Conservation (phyloP, 2,329 filamentous ascomycete species). For the Coniochaeta sp. region DNA sequence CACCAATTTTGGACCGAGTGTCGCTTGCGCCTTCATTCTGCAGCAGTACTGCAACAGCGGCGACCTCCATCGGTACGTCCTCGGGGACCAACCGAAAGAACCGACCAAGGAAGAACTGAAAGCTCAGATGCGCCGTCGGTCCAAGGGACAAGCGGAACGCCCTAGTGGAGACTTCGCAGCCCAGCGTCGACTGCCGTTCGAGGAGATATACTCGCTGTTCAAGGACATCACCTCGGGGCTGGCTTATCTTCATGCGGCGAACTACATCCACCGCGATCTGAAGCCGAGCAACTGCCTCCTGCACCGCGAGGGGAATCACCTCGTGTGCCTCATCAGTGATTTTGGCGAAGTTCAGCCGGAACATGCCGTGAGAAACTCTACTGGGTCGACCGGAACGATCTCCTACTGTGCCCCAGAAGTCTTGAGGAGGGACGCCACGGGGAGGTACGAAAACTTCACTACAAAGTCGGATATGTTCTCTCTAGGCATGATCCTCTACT, state of each 20-base stretch:
- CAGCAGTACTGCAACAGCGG: constrained; percentile 97
- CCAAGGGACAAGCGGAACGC: constrained; percentile 59
- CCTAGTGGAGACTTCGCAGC: constrained; percentile 38
- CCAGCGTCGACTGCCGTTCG: constrained; percentile 54
- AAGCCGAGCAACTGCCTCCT: constrained; percentile 95
- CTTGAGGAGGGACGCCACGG: constrained; percentile 58
- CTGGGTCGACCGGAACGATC: constrained; percentile 89
- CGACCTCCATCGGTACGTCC: constrained; percentile 80
- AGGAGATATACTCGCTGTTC: constrained; percentile 96
- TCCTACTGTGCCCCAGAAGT: constrained; percentile 98
- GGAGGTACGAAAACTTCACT: constrained; percentile 84
- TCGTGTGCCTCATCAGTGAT: constrained; percentile 86
- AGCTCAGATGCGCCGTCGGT: constrained; percentile 74
- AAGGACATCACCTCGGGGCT: constrained; percentile 89
- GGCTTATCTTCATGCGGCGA: constrained; percentile 80
- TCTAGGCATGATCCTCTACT: constrained; percentile 95
- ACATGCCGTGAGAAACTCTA: constrained; percentile 75
- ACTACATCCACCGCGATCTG: constrained; percentile 92
- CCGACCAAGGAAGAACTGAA: constrained; percentile 80
- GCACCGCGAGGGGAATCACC: constrained; percentile 63
- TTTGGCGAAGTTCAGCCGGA: constrained; percentile 94
- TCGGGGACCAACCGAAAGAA: constrained; percentile 57
- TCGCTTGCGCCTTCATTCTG: constrained; percentile 92
- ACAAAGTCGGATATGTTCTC: constrained; percentile 99
- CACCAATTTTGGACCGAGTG: constrained; percentile 79